Evolutionary conservation across 176 grass and related monocot species (phyloP).

Genomic region (Eleusine coracana): DNA sequence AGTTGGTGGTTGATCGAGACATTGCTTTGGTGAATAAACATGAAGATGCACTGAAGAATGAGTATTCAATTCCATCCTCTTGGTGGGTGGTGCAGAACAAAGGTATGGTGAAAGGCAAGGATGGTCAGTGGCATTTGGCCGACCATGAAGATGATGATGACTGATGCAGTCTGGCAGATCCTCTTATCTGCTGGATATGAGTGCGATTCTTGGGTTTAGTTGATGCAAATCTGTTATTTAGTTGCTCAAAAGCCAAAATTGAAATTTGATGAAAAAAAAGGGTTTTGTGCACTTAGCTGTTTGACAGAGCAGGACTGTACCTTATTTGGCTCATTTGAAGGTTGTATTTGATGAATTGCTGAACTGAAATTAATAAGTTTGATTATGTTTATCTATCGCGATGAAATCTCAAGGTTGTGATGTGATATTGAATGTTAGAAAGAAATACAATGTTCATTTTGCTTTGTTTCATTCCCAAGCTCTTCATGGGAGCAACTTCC

Average conservation of each 20-base stretch:
- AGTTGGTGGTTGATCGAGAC: slow-evolving; percentile 70
- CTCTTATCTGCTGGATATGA: neutral
- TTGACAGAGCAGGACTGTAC: slow-evolving; percentile 3
- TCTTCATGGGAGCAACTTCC: too few species aligned
- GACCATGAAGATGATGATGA: slow-evolving; percentile 76
- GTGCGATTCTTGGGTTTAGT: neutral
- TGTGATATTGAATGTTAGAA: neutral
- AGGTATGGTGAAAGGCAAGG: slow-evolving; percentile 70
- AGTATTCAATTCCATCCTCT: slow-evolving; percentile 62
- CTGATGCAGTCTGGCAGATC: slow-evolving; percentile 29
- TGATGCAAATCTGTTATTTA: neutral
- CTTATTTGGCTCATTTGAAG: slow-evolving; percentile 1
- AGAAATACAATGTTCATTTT: too few species aligned
- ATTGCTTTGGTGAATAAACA: slow-evolving; percentile 76
- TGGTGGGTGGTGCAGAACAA: slow-evolving; percentile 86
- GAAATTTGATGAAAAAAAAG: neutral
- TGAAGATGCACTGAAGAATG: slow-evolving; percentile 70
- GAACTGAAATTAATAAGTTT: neutral
- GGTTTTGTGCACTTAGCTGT: neutral
- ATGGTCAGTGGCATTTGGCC: slow-evolving; percentile 66
- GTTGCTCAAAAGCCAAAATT: neutral
- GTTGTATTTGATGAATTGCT: slow-evolving; percentile 28
- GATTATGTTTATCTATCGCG: neutral
- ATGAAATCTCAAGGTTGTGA: slow-evolving; percentile 22
- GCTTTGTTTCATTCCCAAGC: too few species aligned